Percentiles rank a stretch among this genome's conserved stretches.
Conservation (phyloP, 371 early-diverging fungal species). For the Mycotypha africana region DNA sequence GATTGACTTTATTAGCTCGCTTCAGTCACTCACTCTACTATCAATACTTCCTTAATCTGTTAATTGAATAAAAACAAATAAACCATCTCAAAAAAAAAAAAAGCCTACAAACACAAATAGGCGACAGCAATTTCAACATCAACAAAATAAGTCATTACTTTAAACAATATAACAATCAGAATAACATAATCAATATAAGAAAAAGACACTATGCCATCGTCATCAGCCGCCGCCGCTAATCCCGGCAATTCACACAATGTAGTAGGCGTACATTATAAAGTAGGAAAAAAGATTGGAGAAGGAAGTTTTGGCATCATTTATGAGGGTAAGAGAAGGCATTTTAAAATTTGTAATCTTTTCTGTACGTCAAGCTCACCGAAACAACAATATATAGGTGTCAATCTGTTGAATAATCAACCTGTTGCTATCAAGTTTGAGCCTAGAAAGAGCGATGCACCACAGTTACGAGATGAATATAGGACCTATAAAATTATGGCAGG, state of each 20-base stretch:
- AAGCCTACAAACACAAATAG: too few relatives aligned
- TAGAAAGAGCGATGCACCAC: slow-evolving; percentile 91
- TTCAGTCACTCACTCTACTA: too few relatives aligned
- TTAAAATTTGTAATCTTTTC: not conserved
- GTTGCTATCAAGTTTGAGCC: slow-evolving; percentile 95
- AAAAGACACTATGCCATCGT: slow-evolving; percentile 8
- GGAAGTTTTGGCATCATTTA: slow-evolving; percentile 95
- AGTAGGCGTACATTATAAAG: slow-evolving; percentile 92
- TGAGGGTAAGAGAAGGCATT: slow-evolving; percentile 65
- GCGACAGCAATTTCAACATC: too few relatives aligned
- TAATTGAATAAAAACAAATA: too few relatives aligned
- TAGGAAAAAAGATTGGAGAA: slow-evolving; percentile 93
- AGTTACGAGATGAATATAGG: slow-evolving; percentile 89
- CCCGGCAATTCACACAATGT: slow-evolving; percentile 39
- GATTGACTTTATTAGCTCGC: too few relatives aligned
- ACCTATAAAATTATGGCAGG: slow-evolving; percentile 86
- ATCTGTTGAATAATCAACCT: slow-evolving; percentile 73
- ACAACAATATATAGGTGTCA: too few relatives aligned
- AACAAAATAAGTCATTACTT: not conserved
- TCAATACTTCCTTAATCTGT: too few relatives aligned
- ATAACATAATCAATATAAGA: not conserved
- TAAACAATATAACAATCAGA: not conserved
- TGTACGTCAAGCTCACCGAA: too few relatives aligned
- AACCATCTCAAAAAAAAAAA: too few relatives aligned
- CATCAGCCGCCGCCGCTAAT: slow-evolving; percentile 17